A percentile compares a stretch with the other conserved stretches of the same genome.
Conservation (phyloP, 805 yeast species). For the Cyberlindnera meyerae region DNA sequence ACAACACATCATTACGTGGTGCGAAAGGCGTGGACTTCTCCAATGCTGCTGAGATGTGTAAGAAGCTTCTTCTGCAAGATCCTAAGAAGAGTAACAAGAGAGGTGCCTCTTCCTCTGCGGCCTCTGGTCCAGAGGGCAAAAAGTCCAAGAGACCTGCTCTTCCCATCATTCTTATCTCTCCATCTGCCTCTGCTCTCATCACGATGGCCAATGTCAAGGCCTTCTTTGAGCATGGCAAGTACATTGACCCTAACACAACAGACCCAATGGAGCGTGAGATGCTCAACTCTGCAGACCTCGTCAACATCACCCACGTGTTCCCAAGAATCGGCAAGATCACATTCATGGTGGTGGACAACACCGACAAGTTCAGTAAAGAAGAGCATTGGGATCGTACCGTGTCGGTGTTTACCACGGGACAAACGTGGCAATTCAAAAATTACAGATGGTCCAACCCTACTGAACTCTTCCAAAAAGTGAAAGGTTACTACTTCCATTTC, state of each 20-base stretch:
- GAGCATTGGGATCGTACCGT: conserved; percentile 98
- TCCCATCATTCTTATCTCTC: conserved; percentile 73
- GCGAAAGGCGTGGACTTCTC: conserved; percentile 60
- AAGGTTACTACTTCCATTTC: conserved; percentile 76
- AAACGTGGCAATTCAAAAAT: conserved; percentile 90
- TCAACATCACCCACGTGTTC: conserved; percentile 47
- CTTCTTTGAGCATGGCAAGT: conserved; percentile 69
- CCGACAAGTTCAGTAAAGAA: conserved; percentile 82
- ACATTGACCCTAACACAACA: conserved; percentile 45
- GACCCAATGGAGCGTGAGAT: conserved; percentile 30
- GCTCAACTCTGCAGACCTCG: conserved; percentile 27
- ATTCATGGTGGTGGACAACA: conserved; percentile 81
- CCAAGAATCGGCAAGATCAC: conserved; percentile 55
- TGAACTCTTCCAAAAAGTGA: conserved; percentile 71
- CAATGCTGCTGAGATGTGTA: conserved; percentile 43
- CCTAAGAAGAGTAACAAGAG: conserved; percentile 10
- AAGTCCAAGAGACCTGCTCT: conserved; percentile 35
- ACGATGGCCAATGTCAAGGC: conserved; percentile 61
- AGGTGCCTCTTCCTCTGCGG: conserved; percentile 10
- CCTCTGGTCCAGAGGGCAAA: conserved; percentile 20
- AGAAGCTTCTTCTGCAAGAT: conserved; percentile 8
- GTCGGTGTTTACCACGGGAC: conserved; percentile 95
- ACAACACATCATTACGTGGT: conserved; percentile 61
- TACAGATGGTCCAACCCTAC: conserved; percentile 83
- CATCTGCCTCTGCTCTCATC: conserved; percentile 70